A percentile compares a stretch with the other conserved stretches of the same genome.
Evolutionary conservation across 768 basidiomycete genomes (phyloP).

Genomic region (Boletus vermiculosoides): DNA sequence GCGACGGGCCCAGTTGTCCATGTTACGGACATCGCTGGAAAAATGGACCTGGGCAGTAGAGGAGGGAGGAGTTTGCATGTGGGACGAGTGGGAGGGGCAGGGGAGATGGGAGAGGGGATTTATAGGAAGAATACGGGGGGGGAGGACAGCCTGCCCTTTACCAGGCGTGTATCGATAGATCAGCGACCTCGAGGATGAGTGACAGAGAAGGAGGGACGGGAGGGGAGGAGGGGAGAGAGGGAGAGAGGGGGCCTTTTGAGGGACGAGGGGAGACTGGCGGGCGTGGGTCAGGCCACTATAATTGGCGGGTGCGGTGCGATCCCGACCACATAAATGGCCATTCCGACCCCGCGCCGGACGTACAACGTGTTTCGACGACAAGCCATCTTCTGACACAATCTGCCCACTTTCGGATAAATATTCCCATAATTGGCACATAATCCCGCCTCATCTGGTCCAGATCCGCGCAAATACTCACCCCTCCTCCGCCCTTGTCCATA

Average conservation of each 20-base stretch:
- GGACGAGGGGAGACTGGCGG: slow-evolving; percentile 27
- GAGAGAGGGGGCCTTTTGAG: slow-evolving; percentile 41
- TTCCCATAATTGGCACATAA: slow-evolving; percentile 8
- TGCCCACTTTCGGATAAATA: slow-evolving; percentile 23
- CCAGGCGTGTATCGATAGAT: slow-evolving; percentile 28
- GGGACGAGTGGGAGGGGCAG: background rate
- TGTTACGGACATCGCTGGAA: slow-evolving; percentile 74
- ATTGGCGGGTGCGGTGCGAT: slow-evolving; percentile 54
- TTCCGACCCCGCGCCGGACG: slow-evolving; percentile 60
- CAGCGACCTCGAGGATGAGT: slow-evolving; percentile 22
- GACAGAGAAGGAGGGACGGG: slow-evolving; percentile 28
- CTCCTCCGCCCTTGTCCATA: background rate
- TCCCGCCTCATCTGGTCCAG: slow-evolving; percentile 3
- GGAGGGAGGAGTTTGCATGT: slow-evolving; percentile 36
- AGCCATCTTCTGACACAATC: slow-evolving; percentile 31
- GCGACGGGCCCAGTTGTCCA: slow-evolving; percentile 80
- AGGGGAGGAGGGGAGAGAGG: slow-evolving; percentile 26
- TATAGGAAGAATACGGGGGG: slow-evolving; percentile 23
- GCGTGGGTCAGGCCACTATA: slow-evolving; percentile 45
- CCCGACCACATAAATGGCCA: slow-evolving; percentile 52
- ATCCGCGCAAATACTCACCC: slow-evolving; percentile 28
- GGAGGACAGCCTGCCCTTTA: slow-evolving; percentile 30
- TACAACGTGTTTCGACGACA: slow-evolving; percentile 77
- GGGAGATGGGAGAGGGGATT: slow-evolving; percentile 13
- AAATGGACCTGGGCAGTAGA: slow-evolving; percentile 65